Percentiles rank a stretch among this genome's conserved stretches.
These are phyloP conservation scores for Geotrichum europaeum DNA, from an alignment of 1,139 yeast genomes.

Conservation along the genomic window DNA sequence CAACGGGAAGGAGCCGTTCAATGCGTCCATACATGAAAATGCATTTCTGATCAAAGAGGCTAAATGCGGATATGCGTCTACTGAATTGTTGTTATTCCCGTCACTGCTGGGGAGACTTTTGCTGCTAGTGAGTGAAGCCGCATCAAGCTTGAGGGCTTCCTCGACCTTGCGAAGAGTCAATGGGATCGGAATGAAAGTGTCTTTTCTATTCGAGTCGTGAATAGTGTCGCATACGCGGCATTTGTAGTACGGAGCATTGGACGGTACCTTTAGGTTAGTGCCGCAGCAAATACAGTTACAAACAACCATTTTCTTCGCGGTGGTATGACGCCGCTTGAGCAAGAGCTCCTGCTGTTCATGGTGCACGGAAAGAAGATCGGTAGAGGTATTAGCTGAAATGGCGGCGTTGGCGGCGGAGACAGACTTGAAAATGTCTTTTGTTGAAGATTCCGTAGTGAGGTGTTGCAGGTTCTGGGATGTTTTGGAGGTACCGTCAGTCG, in stretches of 20 bases:
- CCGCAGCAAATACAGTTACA: constrained; percentile 53
- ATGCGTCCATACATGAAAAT: constrained; percentile 25
- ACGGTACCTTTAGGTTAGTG: constrained; percentile 48
- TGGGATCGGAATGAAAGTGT: constrained; percentile 21
- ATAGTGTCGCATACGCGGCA: constrained; percentile 39
- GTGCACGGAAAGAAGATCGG: neutral
- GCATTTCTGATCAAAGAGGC: constrained; percentile 20
- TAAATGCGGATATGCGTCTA: constrained; percentile 8
- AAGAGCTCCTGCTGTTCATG: neutral
- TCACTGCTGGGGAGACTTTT: neutral
- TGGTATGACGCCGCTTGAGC: neutral
- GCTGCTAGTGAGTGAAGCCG: neutral
- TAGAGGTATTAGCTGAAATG: neutral
- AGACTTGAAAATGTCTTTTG: constrained; percentile 16
- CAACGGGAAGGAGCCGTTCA: constrained; percentile 27
- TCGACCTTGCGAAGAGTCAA: constrained; percentile 13
- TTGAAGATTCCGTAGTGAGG: constrained; percentile 20
- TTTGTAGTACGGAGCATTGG: constrained; percentile 43
- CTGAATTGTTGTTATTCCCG: neutral
- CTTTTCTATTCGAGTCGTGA: constrained; percentile 25
- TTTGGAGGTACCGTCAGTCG: constrained; percentile 4
- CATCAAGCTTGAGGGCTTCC: constrained; percentile 1
- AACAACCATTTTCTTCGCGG: constrained; percentile 1
- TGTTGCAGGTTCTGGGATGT: constrained; percentile 10
- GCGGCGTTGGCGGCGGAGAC: constrained; percentile 21